Evolutionary conservation across 306 rosid genomes (phyloP).

Genomic region (Trifolium repens): DNA sequence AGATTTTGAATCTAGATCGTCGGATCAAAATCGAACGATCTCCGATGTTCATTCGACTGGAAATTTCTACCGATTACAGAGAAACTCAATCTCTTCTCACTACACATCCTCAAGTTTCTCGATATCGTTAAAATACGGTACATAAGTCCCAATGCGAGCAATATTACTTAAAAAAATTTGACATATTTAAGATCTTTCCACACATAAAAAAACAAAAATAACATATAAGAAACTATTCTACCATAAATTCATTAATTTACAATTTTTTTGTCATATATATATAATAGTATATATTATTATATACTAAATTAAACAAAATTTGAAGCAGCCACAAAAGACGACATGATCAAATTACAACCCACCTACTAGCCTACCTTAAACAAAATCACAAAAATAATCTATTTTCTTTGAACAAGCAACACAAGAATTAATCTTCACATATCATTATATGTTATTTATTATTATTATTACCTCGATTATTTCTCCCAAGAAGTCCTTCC

Average conservation of each 20-base stretch:
- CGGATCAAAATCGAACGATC: too few relatives aligned
- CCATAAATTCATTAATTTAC: slow-evolving; percentile 1
- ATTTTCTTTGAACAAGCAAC: not conserved
- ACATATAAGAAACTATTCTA: not conserved
- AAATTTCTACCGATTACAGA: too few relatives aligned
- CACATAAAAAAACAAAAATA: not conserved
- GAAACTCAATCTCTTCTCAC: too few relatives aligned
- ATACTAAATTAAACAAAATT: slow-evolving; percentile 18
- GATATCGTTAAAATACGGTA: too few relatives aligned
- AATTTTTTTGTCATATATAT: not conserved
- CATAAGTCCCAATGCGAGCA: not conserved
- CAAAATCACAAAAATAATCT: slow-evolving; percentile 19
- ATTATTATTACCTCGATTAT: slow-evolving; percentile 9
- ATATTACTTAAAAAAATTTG: not conserved
- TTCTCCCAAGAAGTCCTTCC: slow-evolving; percentile 56
- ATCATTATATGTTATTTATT: not conserved
- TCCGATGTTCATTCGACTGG: too few relatives aligned
- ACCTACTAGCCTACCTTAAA: slow-evolving; percentile 3
- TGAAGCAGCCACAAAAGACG: slow-evolving; percentile 18
- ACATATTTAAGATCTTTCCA: too few relatives aligned
- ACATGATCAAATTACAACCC: not conserved
- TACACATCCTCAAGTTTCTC: too few relatives aligned
- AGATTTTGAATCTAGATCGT: too few relatives aligned
- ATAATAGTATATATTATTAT: not conserved
- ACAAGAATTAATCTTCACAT: not conserved